phyloP scores from a whole-genome alignment of 2,329 filamentous ascomycete genomes.

The Sphaerostilbella broomeana region DNA sequence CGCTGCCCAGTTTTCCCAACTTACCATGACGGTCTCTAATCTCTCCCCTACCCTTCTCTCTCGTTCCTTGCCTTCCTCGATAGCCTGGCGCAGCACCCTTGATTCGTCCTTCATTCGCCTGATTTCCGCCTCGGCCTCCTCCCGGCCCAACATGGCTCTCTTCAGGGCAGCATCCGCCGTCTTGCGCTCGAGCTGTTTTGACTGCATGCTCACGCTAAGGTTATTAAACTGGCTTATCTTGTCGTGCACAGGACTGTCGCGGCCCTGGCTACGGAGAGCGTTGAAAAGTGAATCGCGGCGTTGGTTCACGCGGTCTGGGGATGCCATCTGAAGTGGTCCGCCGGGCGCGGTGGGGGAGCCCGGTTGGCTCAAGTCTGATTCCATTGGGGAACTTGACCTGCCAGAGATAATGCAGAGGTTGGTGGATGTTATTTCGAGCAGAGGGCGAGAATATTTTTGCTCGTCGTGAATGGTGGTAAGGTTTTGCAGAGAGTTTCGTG shows the following conservation, averaged over 20 bases:
- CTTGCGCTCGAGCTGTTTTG: conserved; percentile 57
- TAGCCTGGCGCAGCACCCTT: conserved; percentile 46
- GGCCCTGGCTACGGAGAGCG: conserved; percentile 32
- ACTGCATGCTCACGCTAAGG: conserved; percentile 54
- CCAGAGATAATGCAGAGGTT: neutral
- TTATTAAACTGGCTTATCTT: conserved; percentile 69
- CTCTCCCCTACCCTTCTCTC: conserved; percentile 61
- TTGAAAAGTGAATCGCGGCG: conserved; percentile 32
- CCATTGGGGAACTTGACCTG: conserved; percentile 30
- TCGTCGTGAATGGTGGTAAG: too few relatives aligned
- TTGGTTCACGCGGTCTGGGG: conserved; percentile 58
- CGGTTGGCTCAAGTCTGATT: conserved; percentile 40
- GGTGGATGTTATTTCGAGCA: conserved; percentile 4
- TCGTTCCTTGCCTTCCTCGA: conserved; percentile 59
- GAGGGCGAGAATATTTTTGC: too few relatives aligned
- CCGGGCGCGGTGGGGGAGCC: conserved; percentile 45
- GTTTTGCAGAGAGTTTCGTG: too few relatives aligned
- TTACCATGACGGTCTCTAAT: conserved; percentile 62
- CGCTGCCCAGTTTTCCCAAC: conserved; percentile 20
- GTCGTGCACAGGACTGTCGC: conserved; percentile 57
- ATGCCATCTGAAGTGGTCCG: conserved; percentile 53
- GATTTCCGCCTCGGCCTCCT: conserved; percentile 66
- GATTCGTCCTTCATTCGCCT: conserved; percentile 56
- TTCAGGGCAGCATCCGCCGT: conserved; percentile 60
- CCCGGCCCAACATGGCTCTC: conserved; percentile 59